Percentiles rank a stretch among this genome's conserved stretches.
phyloP scores from a whole-genome alignment of 2,329 filamentous ascomycete species.

The Aspergillus fischeri region DNA sequence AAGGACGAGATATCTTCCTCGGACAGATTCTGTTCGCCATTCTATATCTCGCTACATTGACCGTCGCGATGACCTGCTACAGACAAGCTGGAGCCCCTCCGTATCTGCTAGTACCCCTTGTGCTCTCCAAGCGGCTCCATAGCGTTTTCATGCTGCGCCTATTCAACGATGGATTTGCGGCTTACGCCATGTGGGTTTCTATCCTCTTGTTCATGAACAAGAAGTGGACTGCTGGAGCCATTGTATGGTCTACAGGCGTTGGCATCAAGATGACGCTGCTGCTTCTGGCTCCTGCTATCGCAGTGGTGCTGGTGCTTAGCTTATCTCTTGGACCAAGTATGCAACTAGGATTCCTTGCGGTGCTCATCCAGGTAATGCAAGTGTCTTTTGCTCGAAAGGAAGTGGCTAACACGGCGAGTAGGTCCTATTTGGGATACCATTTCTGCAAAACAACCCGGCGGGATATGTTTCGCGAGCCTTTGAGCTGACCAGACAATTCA shows the following conservation, averaged over 20 bases:
- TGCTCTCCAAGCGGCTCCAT: conserved; percentile 87
- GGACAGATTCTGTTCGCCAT: conserved; percentile 82
- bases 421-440: conserved; percentile 61
- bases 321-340: conserved; percentile 64
- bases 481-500: conserved; percentile 83
- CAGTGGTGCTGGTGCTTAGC: conserved; percentile 68
- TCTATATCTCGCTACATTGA: conserved; percentile 73
- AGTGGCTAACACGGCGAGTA: conserved; percentile 20
- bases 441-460: conserved; percentile 57
- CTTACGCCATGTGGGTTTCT: conserved; percentile 76
- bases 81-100: conserved; percentile 55
- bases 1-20: conserved; percentile 68
- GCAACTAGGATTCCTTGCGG: conserved; percentile 66
- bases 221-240: conserved; percentile 67
- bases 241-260: conserved; percentile 72
- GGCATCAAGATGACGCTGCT: conserved; percentile 95
- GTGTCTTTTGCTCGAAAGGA: conserved; percentile 10
- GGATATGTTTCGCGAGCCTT: conserved; percentile 82
- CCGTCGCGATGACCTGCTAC: conserved; percentile 78
- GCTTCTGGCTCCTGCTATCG: conserved; percentile 76
- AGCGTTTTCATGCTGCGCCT: conserved; percentile 88
- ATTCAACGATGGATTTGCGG: conserved; percentile 94
- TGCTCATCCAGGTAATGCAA: conserved; percentile 65
- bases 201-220: conserved; percentile 72
- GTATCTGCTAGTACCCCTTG: conserved; percentile 79